A percentile compares a stretch with the other conserved stretches of the same genome.
These are phyloP conservation scores for Streptanthus diversifolius DNA, from an alignment of 345 rosid species.

Conservation along the genomic window DNA sequence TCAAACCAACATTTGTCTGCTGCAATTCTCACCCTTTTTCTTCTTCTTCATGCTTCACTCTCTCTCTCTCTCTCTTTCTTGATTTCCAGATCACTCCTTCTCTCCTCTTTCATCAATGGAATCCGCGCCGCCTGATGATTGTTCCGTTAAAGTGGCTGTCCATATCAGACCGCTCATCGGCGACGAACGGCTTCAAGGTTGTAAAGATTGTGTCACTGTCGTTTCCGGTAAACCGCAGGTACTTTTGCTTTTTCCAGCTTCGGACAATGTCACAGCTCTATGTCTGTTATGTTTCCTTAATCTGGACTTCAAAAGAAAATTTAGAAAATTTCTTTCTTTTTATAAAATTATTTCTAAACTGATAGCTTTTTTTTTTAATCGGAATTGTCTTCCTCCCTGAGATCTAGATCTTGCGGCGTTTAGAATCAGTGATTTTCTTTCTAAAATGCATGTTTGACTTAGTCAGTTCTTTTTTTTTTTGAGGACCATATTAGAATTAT, in stretches of 20 bases:
- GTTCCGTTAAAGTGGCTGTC: conserved; percentile 95
- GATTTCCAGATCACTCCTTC: conserved; percentile 7
- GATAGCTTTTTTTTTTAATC: neutral
- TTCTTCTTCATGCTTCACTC: conserved; percentile 31
- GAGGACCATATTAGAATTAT: neutral
- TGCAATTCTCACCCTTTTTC: conserved; percentile 30
- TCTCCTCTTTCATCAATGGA: conserved; percentile 36
- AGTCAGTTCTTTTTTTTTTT: neutral
- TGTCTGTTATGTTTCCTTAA: neutral
- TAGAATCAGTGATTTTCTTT: neutral
- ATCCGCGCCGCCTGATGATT: conserved; percentile 60
- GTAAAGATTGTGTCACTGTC: conserved; percentile 91
- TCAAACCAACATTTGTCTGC: conserved; percentile 35
- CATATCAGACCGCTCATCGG: conserved; percentile 95
- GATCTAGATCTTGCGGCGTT: conserved; percentile 33
- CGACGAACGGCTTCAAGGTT: conserved; percentile 87
- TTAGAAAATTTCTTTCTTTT: neutral
- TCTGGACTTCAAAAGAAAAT: neutral
- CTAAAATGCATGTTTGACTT: conserved; percentile 30
- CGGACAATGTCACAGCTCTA: conserved; percentile 22
- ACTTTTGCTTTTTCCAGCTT: conserved; percentile 5
- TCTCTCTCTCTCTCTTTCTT: conserved; percentile 31
- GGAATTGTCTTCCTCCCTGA: conserved; percentile 1
- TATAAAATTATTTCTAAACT: neutral
- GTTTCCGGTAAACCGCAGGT: conserved; percentile 96